A percentile compares a stretch with the other conserved stretches of the same genome.
These are phyloP conservation scores for Tilletia walkeri DNA, from an alignment of 1,284 basidiomycete species.

Conservation along the genomic window DNA sequence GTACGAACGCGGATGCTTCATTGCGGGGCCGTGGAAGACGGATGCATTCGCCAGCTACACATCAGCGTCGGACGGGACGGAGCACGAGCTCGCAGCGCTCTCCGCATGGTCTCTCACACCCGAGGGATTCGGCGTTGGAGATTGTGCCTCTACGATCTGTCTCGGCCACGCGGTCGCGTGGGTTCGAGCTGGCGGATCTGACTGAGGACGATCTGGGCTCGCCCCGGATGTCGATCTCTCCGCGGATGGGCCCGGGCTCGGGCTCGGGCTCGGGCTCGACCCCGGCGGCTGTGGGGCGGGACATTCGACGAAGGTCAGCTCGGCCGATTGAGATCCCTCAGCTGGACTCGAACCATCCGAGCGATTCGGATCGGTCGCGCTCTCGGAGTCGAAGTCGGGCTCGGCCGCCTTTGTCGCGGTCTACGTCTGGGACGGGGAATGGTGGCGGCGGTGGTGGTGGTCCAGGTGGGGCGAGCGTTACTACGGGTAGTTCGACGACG, in stretches of 20 bases:
- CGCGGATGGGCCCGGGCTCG: no score
- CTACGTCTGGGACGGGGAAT: background rate
- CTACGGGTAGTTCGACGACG: no score
- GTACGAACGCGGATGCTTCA: background rate
- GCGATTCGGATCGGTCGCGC: background rate
- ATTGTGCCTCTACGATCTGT: background rate
- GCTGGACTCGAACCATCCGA: background rate
- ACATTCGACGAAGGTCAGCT: background rate
- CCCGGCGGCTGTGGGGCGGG: background rate
- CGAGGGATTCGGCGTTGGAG: background rate
- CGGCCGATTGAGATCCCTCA: background rate
- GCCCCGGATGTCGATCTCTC: no score
- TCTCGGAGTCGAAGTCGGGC: background rate
- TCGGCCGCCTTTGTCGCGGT: background rate
- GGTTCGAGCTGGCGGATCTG: background rate
- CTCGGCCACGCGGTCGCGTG: slow-evolving; percentile 9
- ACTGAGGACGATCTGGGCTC: background rate
- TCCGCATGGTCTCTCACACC: background rate
- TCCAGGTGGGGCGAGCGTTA: background rate
- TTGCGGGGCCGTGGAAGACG: background rate
- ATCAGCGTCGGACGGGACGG: background rate
- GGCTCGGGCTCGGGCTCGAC: background rate
- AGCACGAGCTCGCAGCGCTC: background rate
- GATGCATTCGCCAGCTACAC: background rate
- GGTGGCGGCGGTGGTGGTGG: background rate